Percentiles rank a stretch among this genome's conserved stretches.
Conservation (phyloP, 208 protist genomes). For the Acanthamoeba healyi region DNA sequence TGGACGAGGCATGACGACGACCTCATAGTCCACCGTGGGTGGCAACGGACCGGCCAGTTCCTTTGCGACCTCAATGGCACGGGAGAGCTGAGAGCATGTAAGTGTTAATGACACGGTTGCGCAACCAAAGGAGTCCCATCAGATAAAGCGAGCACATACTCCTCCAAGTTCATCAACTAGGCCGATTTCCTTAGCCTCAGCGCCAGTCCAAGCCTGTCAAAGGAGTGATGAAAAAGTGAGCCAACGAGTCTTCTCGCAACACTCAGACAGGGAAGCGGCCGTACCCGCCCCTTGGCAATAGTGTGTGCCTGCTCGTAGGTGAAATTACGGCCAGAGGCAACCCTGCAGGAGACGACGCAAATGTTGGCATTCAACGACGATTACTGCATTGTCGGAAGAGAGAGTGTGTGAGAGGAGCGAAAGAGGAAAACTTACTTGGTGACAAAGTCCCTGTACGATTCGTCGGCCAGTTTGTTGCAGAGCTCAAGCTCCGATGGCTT, state of each 20-base stretch:
- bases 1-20: neutral
- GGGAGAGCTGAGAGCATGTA: neutral
- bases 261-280: neutral
- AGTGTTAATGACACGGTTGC: neutral
- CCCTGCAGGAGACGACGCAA: neutral
- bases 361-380: no score
- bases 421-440: neutral
- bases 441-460: conserved; percentile 8
- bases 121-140: neutral
- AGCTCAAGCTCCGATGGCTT: neutral
- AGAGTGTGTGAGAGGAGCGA: neutral
- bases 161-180: conserved; percentile 72
- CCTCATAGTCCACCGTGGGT: conserved; percentile 15
- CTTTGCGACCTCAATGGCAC: conserved; percentile 37
- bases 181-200: conserved; percentile 12
- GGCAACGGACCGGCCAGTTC: conserved; percentile 35
- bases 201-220: conserved; percentile 35
- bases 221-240: neutral
- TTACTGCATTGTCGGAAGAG: neutral
- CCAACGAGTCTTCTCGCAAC: neutral
- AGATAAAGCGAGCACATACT: conserved; percentile 8
- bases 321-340: conserved; percentile 21
- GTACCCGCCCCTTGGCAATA: conserved; percentile 66
- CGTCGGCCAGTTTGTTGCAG: neutral
- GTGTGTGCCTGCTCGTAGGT: conserved; percentile 48